phyloP scores from a whole-genome alignment of 768 basidiomycete genomes.

The Roridomyces roridus region DNA sequence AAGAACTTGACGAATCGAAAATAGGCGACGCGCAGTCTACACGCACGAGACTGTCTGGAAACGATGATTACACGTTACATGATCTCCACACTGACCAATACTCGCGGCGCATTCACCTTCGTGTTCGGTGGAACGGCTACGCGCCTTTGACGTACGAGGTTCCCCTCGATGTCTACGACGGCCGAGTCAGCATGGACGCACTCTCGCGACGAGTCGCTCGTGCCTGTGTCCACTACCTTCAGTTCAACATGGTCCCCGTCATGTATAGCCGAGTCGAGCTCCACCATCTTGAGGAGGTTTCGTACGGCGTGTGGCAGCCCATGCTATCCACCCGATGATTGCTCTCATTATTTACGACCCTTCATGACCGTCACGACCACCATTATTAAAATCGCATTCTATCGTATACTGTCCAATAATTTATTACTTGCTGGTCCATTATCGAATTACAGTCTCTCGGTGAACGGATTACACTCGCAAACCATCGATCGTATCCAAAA shows the following conservation, averaged over 20 bases:
- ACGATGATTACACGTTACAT: constrained; percentile 65
- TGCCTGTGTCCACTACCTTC: constrained; percentile 77
- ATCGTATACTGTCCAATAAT: constrained; percentile 4
- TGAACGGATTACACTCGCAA: constrained; percentile 80
- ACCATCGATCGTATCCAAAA: constrained; percentile 77
- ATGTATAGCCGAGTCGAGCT: constrained; percentile 72
- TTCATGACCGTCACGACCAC: constrained; percentile 14
- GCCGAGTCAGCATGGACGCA: constrained; percentile 68
- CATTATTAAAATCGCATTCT: constrained; percentile 8
- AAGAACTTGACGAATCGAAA: no score
- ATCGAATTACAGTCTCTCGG: constrained; percentile 20
- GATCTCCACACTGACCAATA: constrained; percentile 72
- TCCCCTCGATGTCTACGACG: constrained; percentile 70
- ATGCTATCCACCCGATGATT: constrained; percentile 55
- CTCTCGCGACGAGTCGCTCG: constrained; percentile 72
- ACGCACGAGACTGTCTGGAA: constrained; percentile 63
- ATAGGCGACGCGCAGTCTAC: constrained; percentile 64
- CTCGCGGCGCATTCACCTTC: constrained; percentile 64
- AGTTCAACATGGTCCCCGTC: constrained; percentile 76
- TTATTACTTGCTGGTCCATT: constrained; percentile 14
- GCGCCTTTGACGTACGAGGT: constrained; percentile 76
- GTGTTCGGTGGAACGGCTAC: constrained; percentile 77
- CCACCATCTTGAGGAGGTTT: constrained; percentile 73
- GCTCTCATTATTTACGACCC: constrained; percentile 18
- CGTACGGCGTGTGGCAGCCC: constrained; percentile 76